Evolutionary conservation across 2,329 filamentous ascomycete genomes (phyloP), one percentile per base, ranked within the genome.

Genomic region (Pseudocercospora fijiensis): DNA sequence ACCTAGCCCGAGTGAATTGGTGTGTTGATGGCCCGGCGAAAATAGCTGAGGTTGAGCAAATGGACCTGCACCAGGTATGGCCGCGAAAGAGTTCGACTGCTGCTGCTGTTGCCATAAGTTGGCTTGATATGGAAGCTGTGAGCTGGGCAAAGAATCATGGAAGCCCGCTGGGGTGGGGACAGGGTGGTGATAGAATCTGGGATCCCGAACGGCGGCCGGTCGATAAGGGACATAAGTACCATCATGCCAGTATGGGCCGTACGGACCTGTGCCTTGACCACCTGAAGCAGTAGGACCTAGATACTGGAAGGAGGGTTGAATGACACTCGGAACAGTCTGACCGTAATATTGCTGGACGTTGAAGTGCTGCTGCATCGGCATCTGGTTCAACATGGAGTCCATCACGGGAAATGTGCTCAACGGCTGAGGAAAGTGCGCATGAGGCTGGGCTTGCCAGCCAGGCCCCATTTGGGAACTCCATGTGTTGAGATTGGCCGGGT

Each of bases 181-280:
- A 24, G 71, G 67, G 45, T 64, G 73, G 67, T 70, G 72, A 66
- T 72, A 77, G 64, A 75, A 83, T 20, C 82, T 80, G 52, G 82
- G 79, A 73, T 86, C 84, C 64, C 83, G 79, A 63, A 85, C 76
- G 5, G 84, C 83, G 37, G 85, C 83, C 11, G 85, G 85, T 63
- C 84, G 80, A 73, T 87, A 87, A 11, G 85, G 84, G 41, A 84
- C 83, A 68, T 82, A 86, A 8, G 81, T 84, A n/a, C 85, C 85
- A 78, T 87, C 83, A 20, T 85, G 84, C 84, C 85, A 88, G 71
- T 87, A 87, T 27, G 85, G 85, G 0, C 85, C 85, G 74, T 85
- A 87, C 4, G 83, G 80, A 8, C 83, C 84, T 28, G 80, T 78
- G 52, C 83, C 83, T 60, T 82, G 80, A 28, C 82, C 82, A 59